Evolutionary conservation across 768 basidiomycete species (phyloP).

Genomic region (Pleurotus ostreatus): DNA sequence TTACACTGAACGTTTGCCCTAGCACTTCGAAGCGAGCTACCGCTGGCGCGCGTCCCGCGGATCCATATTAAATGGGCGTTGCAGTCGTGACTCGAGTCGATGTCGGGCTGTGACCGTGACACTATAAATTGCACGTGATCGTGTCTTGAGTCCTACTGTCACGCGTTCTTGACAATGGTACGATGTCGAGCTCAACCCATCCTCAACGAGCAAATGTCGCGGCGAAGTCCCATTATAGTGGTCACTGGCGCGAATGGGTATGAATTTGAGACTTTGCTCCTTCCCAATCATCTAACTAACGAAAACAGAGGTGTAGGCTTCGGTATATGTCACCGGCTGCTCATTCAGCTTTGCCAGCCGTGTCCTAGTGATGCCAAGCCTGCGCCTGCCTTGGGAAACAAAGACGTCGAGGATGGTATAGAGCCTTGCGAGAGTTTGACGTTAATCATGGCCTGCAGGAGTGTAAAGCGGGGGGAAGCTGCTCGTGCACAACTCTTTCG

Average conservation of each 20-base stretch:
- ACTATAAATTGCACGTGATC: slow-evolving; percentile 6
- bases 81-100: too few species aligned
- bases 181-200: background rate
- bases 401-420: slow-evolving; percentile 11
- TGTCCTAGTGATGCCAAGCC: slow-evolving; percentile 49
- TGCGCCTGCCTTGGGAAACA: background rate
- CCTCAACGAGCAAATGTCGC: slow-evolving; percentile 13
- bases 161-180: slow-evolving; percentile 1
- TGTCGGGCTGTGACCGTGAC: background rate
- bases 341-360: slow-evolving; percentile 57
- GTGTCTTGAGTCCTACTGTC: background rate
- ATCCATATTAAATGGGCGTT: too few species aligned
- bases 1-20: too few species aligned
- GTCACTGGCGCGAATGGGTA: slow-evolving; percentile 74
- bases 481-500: slow-evolving; percentile 53
- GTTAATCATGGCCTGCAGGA: slow-evolving; percentile 80
- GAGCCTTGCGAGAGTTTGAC: slow-evolving; percentile 53
- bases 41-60: too few species aligned
- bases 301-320: slow-evolving; percentile 72
- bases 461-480: slow-evolving; percentile 52
- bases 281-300: background rate
- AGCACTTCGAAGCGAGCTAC: too few species aligned
- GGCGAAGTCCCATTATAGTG: slow-evolving; percentile 44
- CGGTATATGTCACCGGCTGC: slow-evolving; percentile 76
- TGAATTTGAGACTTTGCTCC: slow-evolving; percentile 12